Evolutionary conservation across 345 rosid species (phyloP).

Genomic region (Brassica cretica): DNA sequence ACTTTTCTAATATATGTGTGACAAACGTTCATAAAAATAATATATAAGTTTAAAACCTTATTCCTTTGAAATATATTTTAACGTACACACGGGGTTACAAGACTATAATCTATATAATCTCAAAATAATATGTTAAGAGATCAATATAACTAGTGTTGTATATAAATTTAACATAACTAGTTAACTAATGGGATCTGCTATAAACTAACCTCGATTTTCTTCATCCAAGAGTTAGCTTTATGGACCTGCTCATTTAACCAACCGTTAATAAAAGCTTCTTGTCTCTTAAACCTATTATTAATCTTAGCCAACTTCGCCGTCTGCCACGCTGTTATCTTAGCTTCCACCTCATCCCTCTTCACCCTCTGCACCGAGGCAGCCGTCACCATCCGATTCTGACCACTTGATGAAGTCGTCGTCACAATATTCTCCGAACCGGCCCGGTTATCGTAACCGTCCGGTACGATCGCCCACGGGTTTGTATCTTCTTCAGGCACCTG

Average conservation of each 20-base stretch:
- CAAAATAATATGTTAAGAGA: neutral
- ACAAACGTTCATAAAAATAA: neutral
- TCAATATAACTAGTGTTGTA: neutral
- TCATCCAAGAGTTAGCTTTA: constrained; percentile 82
- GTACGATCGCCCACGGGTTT: constrained; percentile 87
- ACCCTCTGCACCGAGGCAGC: constrained; percentile 67
- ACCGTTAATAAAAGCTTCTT: constrained; percentile 88
- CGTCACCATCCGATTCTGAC: constrained; percentile 36
- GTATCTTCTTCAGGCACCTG: constrained; percentile 59
- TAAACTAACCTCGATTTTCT: constrained; percentile 78
- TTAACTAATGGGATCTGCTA: neutral
- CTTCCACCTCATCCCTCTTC: constrained; percentile 90
- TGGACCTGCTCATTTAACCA: constrained; percentile 88
- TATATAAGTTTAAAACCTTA: neutral
- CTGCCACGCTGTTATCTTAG: constrained; percentile 95
- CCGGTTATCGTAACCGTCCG: constrained; percentile 42
- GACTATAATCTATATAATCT: neutral
- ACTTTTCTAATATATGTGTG: neutral
- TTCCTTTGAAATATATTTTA: neutral
- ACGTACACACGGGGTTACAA: neutral
- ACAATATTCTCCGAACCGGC: constrained; percentile 37
- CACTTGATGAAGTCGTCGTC: constrained; percentile 26
- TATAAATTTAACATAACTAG: neutral
- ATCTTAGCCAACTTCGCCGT: constrained; percentile 84
- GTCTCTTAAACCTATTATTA: constrained; percentile 88